Percentiles rank a stretch among this genome's conserved stretches.
phyloP scores from a whole-genome alignment of 2,329 filamentous ascomycete genomes.

The Pseudogymnoascus sp. region DNA sequence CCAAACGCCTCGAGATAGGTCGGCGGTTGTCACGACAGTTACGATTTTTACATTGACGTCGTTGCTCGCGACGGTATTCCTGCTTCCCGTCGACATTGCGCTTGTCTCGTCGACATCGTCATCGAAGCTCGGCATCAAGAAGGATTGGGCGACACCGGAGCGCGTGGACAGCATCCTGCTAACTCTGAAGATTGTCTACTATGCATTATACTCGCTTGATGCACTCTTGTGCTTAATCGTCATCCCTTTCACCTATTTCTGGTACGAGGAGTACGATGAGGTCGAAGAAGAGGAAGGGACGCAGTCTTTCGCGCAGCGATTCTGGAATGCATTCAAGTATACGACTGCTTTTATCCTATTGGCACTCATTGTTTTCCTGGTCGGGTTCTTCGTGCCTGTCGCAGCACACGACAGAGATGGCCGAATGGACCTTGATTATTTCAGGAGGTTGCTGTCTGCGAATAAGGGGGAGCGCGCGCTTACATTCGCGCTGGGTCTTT shows the following conservation, averaged over 20 bases:
- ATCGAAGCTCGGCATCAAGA: conserved; percentile 70
- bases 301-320: conserved; percentile 61
- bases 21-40: conserved; percentile 71
- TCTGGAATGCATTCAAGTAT: conserved; percentile 86
- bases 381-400: conserved; percentile 90
- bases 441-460: conserved; percentile 73
- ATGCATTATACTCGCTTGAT: conserved; percentile 85
- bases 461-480: conserved; percentile 90
- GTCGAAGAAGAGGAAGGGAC: conserved; percentile 73
- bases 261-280: conserved; percentile 95
- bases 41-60: conserved; percentile 81
- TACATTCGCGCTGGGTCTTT: conserved; percentile 80
- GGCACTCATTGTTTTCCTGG: conserved; percentile 73
- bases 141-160: conserved; percentile 87
- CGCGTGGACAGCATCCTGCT: conserved; percentile 70
- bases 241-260: conserved; percentile 95
- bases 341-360: conserved; percentile 77
- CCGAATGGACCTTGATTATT: conserved; percentile 74
- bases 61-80: conserved; percentile 82
- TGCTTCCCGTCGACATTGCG: conserved; percentile 92
- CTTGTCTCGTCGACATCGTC: conserved; percentile 84
- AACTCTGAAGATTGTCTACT: conserved; percentile 84
- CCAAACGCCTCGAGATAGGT: conserved; percentile 82
- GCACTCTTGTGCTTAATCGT: conserved; percentile 81
- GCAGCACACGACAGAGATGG: conserved; percentile 45